Conservation (phyloP, 257 asterid genomes). For the Euphrasia confusa region DNA sequence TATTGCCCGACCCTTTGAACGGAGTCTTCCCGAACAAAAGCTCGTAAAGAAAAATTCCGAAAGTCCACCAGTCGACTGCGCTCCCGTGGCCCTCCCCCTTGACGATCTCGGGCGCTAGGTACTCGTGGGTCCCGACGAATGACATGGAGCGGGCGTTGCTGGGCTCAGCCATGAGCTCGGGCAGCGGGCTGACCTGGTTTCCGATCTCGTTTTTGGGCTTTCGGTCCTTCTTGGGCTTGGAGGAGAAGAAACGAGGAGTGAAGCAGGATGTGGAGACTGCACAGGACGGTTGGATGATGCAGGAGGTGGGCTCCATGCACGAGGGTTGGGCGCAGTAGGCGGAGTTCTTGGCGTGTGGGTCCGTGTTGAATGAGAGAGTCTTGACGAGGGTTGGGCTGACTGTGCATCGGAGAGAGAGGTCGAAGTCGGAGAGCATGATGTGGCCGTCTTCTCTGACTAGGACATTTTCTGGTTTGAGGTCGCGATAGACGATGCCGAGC, state of each 20-base stretch:
- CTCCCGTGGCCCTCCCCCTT: constrained; percentile 70
- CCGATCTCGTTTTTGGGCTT: constrained; percentile 42
- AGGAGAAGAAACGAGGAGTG: constrained; percentile 42
- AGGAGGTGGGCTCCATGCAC: constrained; percentile 43
- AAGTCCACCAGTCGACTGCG: constrained; percentile 70
- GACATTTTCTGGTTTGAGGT: constrained; percentile 60
- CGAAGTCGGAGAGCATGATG: constrained; percentile 65
- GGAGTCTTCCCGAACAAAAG: constrained; percentile 56
- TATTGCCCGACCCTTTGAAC: constrained; percentile 52
- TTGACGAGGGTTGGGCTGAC: constrained; percentile 61
- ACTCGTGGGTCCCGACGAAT: constrained; percentile 57
- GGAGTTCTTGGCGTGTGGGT: constrained; percentile 32
- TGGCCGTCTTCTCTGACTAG: constrained; percentile 63
- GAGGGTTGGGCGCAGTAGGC: constrained; percentile 47
- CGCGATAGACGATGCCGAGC: constrained; percentile 65
- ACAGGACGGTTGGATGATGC: constrained; percentile 45
- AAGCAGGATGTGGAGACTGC: constrained; percentile 48
- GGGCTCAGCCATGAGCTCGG: constrained; percentile 62
- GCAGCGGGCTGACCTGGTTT: constrained; percentile 47
- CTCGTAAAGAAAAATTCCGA: constrained; percentile 52
- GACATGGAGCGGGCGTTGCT: constrained; percentile 62
- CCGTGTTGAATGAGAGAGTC: constrained; percentile 29
- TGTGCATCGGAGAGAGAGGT: constrained; percentile 54
- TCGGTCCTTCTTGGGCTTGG: constrained; percentile 45
- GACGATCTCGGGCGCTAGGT: constrained; percentile 53